These are phyloP conservation scores for Suillus discolor DNA, from an alignment of 768 basidiomycete species.

Conservation along the genomic window DNA sequence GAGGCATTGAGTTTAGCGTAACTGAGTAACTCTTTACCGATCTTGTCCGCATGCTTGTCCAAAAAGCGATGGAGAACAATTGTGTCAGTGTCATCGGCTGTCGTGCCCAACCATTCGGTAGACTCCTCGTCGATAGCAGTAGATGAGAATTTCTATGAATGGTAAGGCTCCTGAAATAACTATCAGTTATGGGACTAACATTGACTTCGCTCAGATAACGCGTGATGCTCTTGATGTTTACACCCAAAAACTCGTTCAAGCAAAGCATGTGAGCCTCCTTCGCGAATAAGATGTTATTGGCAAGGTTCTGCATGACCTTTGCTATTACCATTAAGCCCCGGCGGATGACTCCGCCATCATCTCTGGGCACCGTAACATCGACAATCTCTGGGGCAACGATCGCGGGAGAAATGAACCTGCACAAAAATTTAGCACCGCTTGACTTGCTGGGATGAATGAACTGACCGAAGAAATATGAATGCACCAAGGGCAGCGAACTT, in stretches of 20 bases:
- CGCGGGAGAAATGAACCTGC: conserved; percentile 88
- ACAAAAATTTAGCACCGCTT: conserved; percentile 6
- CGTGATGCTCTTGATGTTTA: conserved; percentile 73
- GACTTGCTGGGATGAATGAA: conserved; percentile 11
- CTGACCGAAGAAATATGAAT: conserved; percentile 86
- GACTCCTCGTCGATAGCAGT: conserved; percentile 57
- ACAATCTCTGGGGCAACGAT: conserved; percentile 85
- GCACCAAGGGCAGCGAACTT: conserved; percentile 85
- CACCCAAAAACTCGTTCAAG: conserved; percentile 73
- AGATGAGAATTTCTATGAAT: conserved; percentile 43
- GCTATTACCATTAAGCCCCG: conserved; percentile 85
- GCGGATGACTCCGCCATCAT: conserved; percentile 57
- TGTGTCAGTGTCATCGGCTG: conserved; percentile 81
- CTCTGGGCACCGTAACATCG: conserved; percentile 78
- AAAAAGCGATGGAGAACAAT: conserved; percentile 85
- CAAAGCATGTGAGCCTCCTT: conserved; percentile 87
- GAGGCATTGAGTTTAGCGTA: conserved; percentile 52
- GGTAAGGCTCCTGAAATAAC: neutral
- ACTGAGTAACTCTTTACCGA: conserved; percentile 84
- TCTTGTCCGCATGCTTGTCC: conserved; percentile 82
- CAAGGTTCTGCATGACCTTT: conserved; percentile 91
- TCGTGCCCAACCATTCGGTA: conserved; percentile 75
- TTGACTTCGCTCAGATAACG: conserved; percentile 76
- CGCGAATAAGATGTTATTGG: conserved; percentile 92
- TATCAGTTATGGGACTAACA: conserved; percentile 40